A percentile compares a stretch with the other conserved stretches of the same genome.
Conservation (phyloP, 345 rosid genomes). For the Cardamine occulta region DNA sequence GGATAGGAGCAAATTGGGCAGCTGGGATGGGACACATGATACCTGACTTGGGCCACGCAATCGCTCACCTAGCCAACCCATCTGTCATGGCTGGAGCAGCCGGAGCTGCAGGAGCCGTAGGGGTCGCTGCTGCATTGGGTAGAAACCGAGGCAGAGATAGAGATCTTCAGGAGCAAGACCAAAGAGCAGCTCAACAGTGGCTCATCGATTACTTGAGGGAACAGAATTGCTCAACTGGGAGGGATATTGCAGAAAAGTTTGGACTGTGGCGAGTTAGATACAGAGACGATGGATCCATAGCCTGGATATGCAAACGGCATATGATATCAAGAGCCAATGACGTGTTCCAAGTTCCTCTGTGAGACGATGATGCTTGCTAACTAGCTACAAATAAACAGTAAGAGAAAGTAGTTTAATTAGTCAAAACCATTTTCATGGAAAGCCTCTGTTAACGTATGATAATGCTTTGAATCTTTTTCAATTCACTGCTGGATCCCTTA, state of each 20-base stretch:
- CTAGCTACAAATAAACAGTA: constrained; percentile 20
- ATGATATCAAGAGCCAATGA: constrained; percentile 68
- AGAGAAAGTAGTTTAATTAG: constrained; percentile 23
- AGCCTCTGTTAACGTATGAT: constrained; percentile 13
- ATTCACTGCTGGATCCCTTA: constrained; percentile 13
- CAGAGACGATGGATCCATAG: constrained; percentile 78
- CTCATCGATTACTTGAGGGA: constrained; percentile 81
- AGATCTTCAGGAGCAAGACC: constrained; percentile 68
- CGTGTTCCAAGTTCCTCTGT: constrained; percentile 67
- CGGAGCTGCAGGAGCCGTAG: constrained; percentile 65
- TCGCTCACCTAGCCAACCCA: constrained; percentile 70
- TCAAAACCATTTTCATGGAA: constrained; percentile 32
- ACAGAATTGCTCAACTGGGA: constrained; percentile 74
- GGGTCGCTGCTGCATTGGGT: constrained; percentile 54
- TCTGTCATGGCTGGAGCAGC: constrained; percentile 74
- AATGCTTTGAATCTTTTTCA: constrained; percentile 18
- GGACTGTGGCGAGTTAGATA: constrained; percentile 90
- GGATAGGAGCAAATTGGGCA: constrained; percentile 93
- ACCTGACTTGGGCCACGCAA: constrained; percentile 89
- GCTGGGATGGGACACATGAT: constrained; percentile 92
- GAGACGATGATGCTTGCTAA: constrained; percentile 25
- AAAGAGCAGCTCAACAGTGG: constrained; percentile 90
- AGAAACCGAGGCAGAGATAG: constrained; percentile 56
- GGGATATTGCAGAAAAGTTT: constrained; percentile 87
- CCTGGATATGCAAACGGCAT: constrained; percentile 94